A percentile compares a stretch with the other conserved stretches of the same genome.
Conservation (phyloP, 257 asterid genomes). For the Datura wrightii region DNA sequence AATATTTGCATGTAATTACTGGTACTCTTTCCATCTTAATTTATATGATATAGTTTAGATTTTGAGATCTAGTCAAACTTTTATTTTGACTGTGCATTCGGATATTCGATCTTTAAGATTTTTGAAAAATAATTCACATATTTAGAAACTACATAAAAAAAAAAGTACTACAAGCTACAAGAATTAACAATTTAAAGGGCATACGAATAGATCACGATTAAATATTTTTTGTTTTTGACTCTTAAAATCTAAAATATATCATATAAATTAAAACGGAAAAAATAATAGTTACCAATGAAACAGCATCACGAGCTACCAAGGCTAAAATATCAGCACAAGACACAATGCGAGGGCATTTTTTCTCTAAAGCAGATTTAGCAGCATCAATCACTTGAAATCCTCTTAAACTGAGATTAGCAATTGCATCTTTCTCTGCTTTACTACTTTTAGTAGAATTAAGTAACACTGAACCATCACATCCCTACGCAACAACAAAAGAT, state of each 20-base stretch:
- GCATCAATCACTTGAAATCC: slow-evolving; percentile 73
- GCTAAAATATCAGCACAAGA: slow-evolving; percentile 82
- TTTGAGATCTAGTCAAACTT: too few species aligned
- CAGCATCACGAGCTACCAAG: slow-evolving; percentile 67
- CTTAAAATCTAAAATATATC: neutral
- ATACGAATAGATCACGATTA: too few species aligned
- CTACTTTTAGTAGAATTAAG: slow-evolving; percentile 50
- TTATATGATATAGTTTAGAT: too few species aligned
- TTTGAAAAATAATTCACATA: too few species aligned
- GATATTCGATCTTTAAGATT: too few species aligned
- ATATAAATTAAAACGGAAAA: neutral
- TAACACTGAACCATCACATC: slow-evolving; percentile 72
- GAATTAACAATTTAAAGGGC: too few species aligned
- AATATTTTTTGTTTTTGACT: too few species aligned
- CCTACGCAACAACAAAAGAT: slow-evolving; percentile 36
- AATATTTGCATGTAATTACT: too few species aligned
- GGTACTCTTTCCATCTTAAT: too few species aligned
- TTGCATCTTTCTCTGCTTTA: slow-evolving; percentile 63
- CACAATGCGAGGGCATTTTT: slow-evolving; percentile 52
- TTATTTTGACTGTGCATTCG: too few species aligned
- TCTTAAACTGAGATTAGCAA: slow-evolving; percentile 57
- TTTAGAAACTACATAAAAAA: too few species aligned
- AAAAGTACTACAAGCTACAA: too few species aligned
- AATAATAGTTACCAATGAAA: slow-evolving; percentile 40
- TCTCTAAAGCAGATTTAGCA: slow-evolving; percentile 62